A percentile compares a stretch with the other conserved stretches of the same genome.
phyloP scores from a whole-genome alignment of 2,329 filamentous ascomycete species.

The Trichoderma semiorbis region DNA sequence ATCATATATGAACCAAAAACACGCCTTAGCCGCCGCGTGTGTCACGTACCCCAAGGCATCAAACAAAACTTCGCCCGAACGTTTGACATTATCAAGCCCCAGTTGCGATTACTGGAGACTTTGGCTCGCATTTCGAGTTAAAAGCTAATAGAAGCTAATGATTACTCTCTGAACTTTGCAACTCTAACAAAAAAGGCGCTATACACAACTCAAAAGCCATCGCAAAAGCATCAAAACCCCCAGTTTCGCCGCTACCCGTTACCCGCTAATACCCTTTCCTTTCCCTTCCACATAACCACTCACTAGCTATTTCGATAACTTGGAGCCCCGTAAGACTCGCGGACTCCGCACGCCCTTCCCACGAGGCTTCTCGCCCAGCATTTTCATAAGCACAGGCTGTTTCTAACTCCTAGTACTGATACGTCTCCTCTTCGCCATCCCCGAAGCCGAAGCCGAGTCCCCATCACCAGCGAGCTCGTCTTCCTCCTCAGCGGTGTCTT shows the following conservation, averaged over 20 bases:
- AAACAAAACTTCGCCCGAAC: not conserved
- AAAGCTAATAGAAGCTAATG: not conserved
- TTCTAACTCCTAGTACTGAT: conserved; percentile 34
- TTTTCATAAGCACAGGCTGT: conserved; percentile 16
- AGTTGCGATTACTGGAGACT: not conserved
- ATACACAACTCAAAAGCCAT: conserved; percentile 9
- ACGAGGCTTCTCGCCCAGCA: not conserved
- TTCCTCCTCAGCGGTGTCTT: conserved; percentile 48
- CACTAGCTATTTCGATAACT: not conserved
- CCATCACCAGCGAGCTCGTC: conserved; percentile 46
- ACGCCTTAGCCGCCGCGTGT: not conserved
- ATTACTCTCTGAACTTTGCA: not conserved
- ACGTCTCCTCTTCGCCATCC: conserved; percentile 36
- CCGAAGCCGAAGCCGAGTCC: conserved; percentile 30
- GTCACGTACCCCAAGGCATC: not conserved
- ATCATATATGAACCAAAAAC: not conserved
- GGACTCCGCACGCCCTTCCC: not conserved
- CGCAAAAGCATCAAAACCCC: not conserved
- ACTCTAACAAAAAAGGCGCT: conserved; percentile 5
- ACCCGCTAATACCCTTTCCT: not conserved
- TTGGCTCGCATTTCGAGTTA: not conserved
- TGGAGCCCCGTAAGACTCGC: not conserved
- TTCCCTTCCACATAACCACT: too few relatives aligned
- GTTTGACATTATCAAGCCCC: not conserved
- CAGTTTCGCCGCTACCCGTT: not conserved